phyloP scores from a whole-genome alignment of 176 grass and related monocot species.

The Phyllostachys edulis region DNA sequence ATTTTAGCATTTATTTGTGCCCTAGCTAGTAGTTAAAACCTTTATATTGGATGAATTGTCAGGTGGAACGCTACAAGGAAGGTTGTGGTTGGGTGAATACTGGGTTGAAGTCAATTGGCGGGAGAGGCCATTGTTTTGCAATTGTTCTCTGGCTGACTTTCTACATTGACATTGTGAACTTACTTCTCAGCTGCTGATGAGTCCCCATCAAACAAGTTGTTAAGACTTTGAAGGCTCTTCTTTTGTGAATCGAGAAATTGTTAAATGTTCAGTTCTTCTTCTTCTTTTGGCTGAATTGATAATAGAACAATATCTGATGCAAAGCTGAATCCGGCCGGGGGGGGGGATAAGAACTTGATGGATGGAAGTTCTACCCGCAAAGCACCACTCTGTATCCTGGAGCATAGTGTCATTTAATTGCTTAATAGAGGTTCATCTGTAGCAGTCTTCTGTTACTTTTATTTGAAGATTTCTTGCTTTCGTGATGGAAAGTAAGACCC shows the following conservation, averaged over 20 bases:
- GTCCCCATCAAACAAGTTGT: too few relatives aligned
- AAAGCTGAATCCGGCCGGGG: background rate
- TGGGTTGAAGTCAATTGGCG: slow-evolving; percentile 47
- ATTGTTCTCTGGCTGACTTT: slow-evolving; percentile 37
- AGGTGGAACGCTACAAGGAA: slow-evolving; percentile 80
- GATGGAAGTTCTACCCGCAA: background rate
- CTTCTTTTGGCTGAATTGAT: background rate
- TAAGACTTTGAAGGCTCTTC: too few relatives aligned
- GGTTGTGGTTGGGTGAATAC: slow-evolving; percentile 55
- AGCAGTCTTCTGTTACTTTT: too few relatives aligned
- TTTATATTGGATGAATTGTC: background rate
- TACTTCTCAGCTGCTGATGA: too few relatives aligned
- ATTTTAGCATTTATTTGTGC: background rate
- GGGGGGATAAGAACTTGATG: background rate
- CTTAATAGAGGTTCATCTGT: too few relatives aligned
- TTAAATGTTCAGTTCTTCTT: background rate
- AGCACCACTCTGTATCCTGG: too few relatives aligned
- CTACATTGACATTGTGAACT: background rate
- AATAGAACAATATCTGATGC: background rate
- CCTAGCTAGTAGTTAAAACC: background rate
- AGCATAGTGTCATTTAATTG: too few relatives aligned
- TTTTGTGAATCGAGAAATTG: too few relatives aligned
- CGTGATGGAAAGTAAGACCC: too few relatives aligned
- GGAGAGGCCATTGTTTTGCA: slow-evolving; percentile 51
- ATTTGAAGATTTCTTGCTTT: too few relatives aligned